phyloP scores from a whole-genome alignment of 176 grass and related monocot species.

The Aegilops umbellulata region DNA sequence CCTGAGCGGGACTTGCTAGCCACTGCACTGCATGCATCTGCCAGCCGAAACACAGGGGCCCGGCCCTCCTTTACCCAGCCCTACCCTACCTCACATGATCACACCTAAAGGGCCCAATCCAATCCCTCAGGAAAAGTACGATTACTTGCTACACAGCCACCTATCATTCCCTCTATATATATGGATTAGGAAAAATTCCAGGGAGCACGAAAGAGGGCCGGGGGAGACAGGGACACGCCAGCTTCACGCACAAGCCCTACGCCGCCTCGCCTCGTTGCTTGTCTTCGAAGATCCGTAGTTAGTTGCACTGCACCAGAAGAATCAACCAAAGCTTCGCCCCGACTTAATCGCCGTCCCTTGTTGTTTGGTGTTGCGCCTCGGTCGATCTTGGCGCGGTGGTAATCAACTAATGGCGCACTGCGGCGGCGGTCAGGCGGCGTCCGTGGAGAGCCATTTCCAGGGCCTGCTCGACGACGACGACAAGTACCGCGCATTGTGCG shows the following conservation, averaged over 20 bases:
- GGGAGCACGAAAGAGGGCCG: conserved; percentile 5
- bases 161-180: conserved; percentile 50
- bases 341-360: not conserved
- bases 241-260: conserved; percentile 18
- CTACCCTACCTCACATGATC: conserved; percentile 56
- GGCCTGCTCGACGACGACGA: conserved; percentile 45
- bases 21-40: conserved; percentile 12
- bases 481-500: conserved; percentile 49
- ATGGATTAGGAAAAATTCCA: conserved; percentile 46
- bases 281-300: not conserved
- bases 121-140: conserved; percentile 44
- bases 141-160: conserved; percentile 18
- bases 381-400: not conserved
- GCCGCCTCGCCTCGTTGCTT: not conserved
- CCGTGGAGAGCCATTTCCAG: conserved; percentile 48
- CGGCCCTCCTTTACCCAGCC: conserved; percentile 15
- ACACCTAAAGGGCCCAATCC: conserved; percentile 25
- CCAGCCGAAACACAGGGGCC: conserved; percentile 40
- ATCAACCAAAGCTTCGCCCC: not conserved
- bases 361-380: not conserved
- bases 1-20: not conserved
- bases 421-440: conserved; percentile 8
- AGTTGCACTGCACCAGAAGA: not conserved
- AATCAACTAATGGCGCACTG: conserved; percentile 56
- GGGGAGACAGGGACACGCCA: conserved; percentile 43